Conservation (phyloP, 768 basidiomycete genomes). For the Austroboletus eburneus region DNA sequence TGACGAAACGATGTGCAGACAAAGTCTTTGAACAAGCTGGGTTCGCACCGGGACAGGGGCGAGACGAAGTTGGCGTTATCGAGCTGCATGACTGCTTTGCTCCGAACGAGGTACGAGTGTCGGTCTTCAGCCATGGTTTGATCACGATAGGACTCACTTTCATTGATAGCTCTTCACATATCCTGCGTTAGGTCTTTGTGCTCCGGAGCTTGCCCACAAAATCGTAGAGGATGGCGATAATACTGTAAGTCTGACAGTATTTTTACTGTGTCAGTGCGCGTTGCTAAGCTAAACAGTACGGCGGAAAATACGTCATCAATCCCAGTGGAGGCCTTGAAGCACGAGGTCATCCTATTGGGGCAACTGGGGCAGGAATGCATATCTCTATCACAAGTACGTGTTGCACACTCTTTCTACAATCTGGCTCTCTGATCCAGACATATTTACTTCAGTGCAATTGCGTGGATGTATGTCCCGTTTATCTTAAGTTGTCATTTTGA, state of each 20-base stretch:
- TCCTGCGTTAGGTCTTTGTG: conserved; percentile 69
- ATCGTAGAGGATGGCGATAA: conserved; percentile 73
- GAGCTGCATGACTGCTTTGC: conserved; percentile 86
- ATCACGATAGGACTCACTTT: neutral
- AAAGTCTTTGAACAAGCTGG: conserved; percentile 67
- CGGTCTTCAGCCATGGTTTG: neutral
- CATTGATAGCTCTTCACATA: conserved; percentile 66
- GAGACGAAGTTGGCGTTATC: conserved; percentile 74
- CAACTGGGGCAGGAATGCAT: conserved; percentile 78
- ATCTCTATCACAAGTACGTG: conserved; percentile 74
- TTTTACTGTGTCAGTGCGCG: too few relatives aligned
- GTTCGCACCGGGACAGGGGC: conserved; percentile 52
- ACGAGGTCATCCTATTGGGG: conserved; percentile 79
- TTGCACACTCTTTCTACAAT: neutral
- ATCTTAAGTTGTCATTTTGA: neutral
- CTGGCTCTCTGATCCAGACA: neutral
- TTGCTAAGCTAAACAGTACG: conserved; percentile 44
- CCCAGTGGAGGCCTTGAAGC: conserved; percentile 83
- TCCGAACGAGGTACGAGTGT: conserved; percentile 58
- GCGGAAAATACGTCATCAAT: conserved; percentile 79
- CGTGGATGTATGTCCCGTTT: conserved; percentile 44
- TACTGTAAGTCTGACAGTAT: conserved; percentile 44
- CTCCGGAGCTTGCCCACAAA: conserved; percentile 59
- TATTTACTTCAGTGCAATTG: conserved; percentile 55
- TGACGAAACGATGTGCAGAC: conserved; percentile 65